Conservation (phyloP, 2,329 filamentous ascomycete species). For the Eutypa lata region DNA sequence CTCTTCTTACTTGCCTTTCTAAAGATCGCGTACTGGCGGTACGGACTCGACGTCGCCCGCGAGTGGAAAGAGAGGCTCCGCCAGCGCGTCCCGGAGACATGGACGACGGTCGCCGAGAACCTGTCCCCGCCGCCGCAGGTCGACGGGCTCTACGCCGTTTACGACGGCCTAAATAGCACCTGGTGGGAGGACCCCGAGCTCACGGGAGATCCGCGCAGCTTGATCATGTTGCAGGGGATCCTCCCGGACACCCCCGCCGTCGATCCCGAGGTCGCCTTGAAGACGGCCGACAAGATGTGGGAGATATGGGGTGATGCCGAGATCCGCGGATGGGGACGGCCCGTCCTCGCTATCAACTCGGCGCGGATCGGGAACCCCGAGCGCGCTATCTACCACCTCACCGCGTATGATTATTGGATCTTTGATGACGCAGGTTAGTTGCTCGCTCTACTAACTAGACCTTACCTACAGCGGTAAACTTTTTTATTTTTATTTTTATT, state of each 20-base stretch:
- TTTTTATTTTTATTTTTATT: constrained; percentile 2
- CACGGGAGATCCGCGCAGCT: constrained; percentile 40
- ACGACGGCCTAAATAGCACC: constrained; percentile 43
- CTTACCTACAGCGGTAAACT: background rate
- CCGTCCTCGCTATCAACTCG: constrained; percentile 44
- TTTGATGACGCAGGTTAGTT: constrained; percentile 36
- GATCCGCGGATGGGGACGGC: constrained; percentile 45
- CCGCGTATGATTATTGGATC: constrained; percentile 38
- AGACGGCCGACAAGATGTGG: constrained; percentile 37
- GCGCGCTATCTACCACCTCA: constrained; percentile 38
- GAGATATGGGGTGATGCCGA: constrained; percentile 39
- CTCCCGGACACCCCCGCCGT: constrained; percentile 37
- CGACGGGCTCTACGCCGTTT: constrained; percentile 42
- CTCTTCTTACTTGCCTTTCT: background rate
- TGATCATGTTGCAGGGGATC: constrained; percentile 43
- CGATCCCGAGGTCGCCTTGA: constrained; percentile 30
- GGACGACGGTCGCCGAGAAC: constrained; percentile 38
- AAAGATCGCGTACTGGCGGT: constrained; percentile 44
- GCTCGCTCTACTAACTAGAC: background rate
- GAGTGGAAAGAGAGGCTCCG: constrained; percentile 40
- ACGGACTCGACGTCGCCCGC: constrained; percentile 42
- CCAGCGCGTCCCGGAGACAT: constrained; percentile 33
- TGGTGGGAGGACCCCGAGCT: constrained; percentile 38
- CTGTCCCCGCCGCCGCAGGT: constrained; percentile 41
- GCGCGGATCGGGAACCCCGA: constrained; percentile 38